Percentiles rank a stretch among this genome's conserved stretches.
phyloP scores from a whole-genome alignment of 495 filamentous ascomycete species.

The Xylaria curta region DNA sequence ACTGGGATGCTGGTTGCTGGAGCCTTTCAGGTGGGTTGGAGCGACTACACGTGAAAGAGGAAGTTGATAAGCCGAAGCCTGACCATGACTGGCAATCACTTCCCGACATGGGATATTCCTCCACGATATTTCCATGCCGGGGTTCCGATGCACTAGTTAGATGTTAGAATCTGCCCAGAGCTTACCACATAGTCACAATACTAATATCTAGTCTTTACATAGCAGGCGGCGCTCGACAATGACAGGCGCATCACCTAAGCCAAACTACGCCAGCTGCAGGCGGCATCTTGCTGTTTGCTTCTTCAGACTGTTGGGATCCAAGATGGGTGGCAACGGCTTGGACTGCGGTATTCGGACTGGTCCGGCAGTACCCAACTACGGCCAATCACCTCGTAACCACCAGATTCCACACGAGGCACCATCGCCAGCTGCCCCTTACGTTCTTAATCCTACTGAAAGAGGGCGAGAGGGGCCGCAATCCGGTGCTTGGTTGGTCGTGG shows the following conservation, averaged over 20 bases:
- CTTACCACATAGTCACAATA: background rate
- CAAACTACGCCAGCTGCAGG: background rate
- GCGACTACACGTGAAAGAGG: constrained; percentile 20
- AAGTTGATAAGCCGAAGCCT: constrained; percentile 26
- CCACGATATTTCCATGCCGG: constrained; percentile 1
- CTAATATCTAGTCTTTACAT: background rate
- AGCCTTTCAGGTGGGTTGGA: constrained; percentile 13
- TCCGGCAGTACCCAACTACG: background rate
- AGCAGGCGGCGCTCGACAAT: background rate
- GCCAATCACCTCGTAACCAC: constrained; percentile 8
- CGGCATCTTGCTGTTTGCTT: background rate
- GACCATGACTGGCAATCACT: constrained; percentile 23
- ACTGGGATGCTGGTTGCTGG: constrained; percentile 17
- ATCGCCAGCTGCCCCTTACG: constrained; percentile 14
- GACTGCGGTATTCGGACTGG: constrained; percentile 8
- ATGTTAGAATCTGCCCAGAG: background rate
- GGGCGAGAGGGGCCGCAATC: constrained; percentile 2
- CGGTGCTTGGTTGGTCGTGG: background rate
- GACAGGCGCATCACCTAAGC: constrained; percentile 4
- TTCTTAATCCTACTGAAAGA: background rate
- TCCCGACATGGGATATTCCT: constrained; percentile 14
- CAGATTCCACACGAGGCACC: background rate
- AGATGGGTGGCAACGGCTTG: constrained; percentile 16
- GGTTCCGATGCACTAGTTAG: background rate
- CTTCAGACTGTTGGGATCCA: constrained; percentile 12